Evolutionary conservation across 2,329 filamentous ascomycete species (phyloP), one percentile per base, ranked within the genome.

Genomic region (Penicillium brevicompactum): DNA sequence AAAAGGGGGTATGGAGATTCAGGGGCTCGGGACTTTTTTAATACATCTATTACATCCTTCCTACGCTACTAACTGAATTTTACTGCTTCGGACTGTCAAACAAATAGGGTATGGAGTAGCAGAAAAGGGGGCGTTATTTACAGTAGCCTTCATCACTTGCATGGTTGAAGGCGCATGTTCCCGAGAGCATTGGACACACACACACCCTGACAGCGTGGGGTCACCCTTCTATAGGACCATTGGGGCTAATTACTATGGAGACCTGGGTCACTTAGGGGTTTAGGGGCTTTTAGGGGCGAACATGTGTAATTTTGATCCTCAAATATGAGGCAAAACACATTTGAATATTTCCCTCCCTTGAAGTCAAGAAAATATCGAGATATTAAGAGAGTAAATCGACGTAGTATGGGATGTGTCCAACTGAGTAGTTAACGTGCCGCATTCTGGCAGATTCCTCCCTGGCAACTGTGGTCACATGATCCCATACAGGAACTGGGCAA

Each of bases 391-490:
- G 2, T 18, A 18, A 18, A 18, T 18, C 18, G 18, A 18, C 18
- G 18, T 18, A 18, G 18, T 18, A 18, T 18, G 18, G 18, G 18
- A 18, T 18, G 18, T 18, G 18, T 18, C 18, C 18, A 18, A 18
- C 18, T 18, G 18, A 18, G 18, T 18, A 18, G 38, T 41, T 6
- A 41, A 41, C 32, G 10, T 34, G 32, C 27, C 3, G 18, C 50
- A 53, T 53, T 53, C 50, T 53, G 50, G 44, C 45, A 49, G 45
- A 49, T 53, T 43, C 38, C 51, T 53, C 51, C 51, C 51, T 53
- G 46, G 51, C 51, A 53, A 53, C 51, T 49, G 24, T 6, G 38
- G 38, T 53, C 51, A 53, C 51, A 53, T 53, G 51, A 53, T 31
- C 45, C 50, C 45, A 38, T 53, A 53, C 51, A 49, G 30, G 38